These are phyloP conservation scores for Colletotrichum truncatum DNA, from an alignment of 2,329 filamentous ascomycete species.

Conservation along the genomic window DNA sequence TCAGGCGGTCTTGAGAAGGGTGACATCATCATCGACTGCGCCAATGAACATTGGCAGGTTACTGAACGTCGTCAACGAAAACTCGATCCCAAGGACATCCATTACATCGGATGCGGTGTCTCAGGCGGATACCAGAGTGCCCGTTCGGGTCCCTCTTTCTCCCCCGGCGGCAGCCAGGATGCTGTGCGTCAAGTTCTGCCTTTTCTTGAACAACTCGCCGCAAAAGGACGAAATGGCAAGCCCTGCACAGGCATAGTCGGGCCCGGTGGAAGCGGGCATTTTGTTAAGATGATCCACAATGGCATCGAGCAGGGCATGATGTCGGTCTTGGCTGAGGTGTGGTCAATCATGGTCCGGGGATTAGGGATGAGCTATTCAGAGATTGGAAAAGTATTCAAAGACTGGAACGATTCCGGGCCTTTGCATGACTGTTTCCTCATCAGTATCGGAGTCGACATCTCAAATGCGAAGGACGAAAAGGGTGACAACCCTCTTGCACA, in stretches of 20 bases:
- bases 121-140: conserved; percentile 76
- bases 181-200: conserved; percentile 68
- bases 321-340: conserved; percentile 70
- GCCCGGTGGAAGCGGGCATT: conserved; percentile 72
- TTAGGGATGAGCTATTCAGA: conserved; percentile 68
- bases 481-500: conserved; percentile 64
- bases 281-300: conserved; percentile 81
- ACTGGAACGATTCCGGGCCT: conserved; percentile 69
- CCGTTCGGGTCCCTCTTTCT: conserved; percentile 72
- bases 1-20: conserved; percentile 55
- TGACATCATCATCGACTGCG: conserved; percentile 75
- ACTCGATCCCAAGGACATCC: conserved; percentile 64
- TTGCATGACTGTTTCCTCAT: conserved; percentile 69
- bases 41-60: conserved; percentile 73
- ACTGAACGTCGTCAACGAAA: conserved; percentile 71
- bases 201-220: conserved; percentile 67
- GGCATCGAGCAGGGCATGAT: conserved; percentile 80
- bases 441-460: conserved; percentile 70
- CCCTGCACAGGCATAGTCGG: conserved; percentile 71
- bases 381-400: conserved; percentile 65
- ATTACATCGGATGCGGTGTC: conserved; percentile 74
- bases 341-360: conserved; percentile 68
- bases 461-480: conserved; percentile 54
- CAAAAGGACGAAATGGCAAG: conserved; percentile 66
- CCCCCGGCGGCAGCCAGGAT: conserved; percentile 67